Percentiles rank a stretch among this genome's conserved stretches.
These are phyloP conservation scores for Claviceps digitariae DNA, from an alignment of 2,329 filamentous ascomycete species.

Conservation along the genomic window DNA sequence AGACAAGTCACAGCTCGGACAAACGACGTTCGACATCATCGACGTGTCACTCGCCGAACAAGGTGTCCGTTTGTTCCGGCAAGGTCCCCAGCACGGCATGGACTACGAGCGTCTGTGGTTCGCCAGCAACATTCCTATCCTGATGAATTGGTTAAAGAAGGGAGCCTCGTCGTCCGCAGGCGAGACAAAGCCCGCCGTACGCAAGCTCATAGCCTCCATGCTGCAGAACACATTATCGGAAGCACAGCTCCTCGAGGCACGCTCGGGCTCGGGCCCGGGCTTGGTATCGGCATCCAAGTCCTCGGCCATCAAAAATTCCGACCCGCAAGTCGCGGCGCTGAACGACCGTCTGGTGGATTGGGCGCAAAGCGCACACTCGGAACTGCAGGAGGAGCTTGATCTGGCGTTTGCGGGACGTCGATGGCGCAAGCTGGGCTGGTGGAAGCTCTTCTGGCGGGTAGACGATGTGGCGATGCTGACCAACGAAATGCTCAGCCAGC, in stretches of 20 bases:
- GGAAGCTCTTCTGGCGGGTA: slow-evolving; percentile 89
- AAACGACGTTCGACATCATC: slow-evolving; percentile 39
- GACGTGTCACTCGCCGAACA: slow-evolving; percentile 49
- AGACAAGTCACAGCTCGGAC: slow-evolving; percentile 18
- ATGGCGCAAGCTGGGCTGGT: slow-evolving; percentile 80
- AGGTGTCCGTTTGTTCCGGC: slow-evolving; percentile 53
- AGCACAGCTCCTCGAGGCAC: slow-evolving; percentile 35
- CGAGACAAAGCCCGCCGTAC: slow-evolving; percentile 51
- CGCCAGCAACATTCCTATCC: slow-evolving; percentile 50
- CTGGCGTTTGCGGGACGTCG: slow-evolving; percentile 59
- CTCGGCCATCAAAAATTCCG: slow-evolving; percentile 16
- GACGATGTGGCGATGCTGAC: slow-evolving; percentile 82
- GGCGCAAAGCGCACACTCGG: slow-evolving; percentile 69
- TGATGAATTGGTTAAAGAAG: slow-evolving; percentile 52
- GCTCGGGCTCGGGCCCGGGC: slow-evolving; percentile 12
- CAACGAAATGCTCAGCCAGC: slow-evolving; percentile 60
- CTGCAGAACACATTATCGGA: slow-evolving; percentile 39
- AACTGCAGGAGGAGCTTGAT: slow-evolving; percentile 69
- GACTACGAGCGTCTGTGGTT: slow-evolving; percentile 65
- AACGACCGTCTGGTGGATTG: slow-evolving; percentile 50
- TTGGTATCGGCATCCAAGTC: slow-evolving; percentile 20
- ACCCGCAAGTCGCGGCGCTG: slow-evolving; percentile 30
- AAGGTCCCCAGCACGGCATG: slow-evolving; percentile 55
- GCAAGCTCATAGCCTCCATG: slow-evolving; percentile 52
- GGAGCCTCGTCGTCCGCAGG: slow-evolving; percentile 27